Evolutionary conservation across 1,284 basidiomycete genomes (phyloP), one percentile per base, ranked within the genome.

Genomic region (Leccinum angustisporum): DNA sequence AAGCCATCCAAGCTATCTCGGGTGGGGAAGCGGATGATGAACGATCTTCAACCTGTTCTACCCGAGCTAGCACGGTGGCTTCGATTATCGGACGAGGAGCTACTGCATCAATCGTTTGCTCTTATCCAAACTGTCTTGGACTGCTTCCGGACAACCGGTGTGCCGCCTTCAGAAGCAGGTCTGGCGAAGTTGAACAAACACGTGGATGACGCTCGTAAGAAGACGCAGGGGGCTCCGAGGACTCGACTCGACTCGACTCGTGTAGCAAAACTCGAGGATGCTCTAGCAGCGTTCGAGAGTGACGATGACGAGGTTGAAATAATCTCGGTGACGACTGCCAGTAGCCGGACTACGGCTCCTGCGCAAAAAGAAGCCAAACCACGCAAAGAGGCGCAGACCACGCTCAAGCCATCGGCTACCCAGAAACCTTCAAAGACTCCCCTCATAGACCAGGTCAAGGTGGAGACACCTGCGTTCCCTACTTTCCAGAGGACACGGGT

Each of bases 81-180:
- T 58, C 87, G 95, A 25, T 80, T 98, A 48, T 97, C 94, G 21
- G 94, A 98, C 70, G 84, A 89, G 68, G 94, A 96, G 70, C 81
- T 95, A 8, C 78, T 97, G 1, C 90, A 95, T 74, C 95, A 97
- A 69, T 89, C 94, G 0, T 94, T 92, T 65, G 82, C 91, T 60
- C 79, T 97, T 8, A 77, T 97, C 53, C 88, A 91, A 70, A 86
- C 88, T 9, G 80, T 97, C 36, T 79, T 96, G 53, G 82, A 85
- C 31, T 84, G 88, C 63, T 91, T 93, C 74, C 79, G 80, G 54
- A 81, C 84, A 54, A 82, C 82, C 4, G 75, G 79, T 13, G 77
- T 85, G 9, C 77, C 74, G 3, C 90, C 88, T 2, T 77, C 79
- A 3, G 73, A 81, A 21, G 77, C 75, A 21, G 81, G 80, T 2